These are phyloP conservation scores for Aspergillus sp. DNA, from an alignment of 2,329 filamentous ascomycete genomes.

Conservation along the genomic window DNA sequence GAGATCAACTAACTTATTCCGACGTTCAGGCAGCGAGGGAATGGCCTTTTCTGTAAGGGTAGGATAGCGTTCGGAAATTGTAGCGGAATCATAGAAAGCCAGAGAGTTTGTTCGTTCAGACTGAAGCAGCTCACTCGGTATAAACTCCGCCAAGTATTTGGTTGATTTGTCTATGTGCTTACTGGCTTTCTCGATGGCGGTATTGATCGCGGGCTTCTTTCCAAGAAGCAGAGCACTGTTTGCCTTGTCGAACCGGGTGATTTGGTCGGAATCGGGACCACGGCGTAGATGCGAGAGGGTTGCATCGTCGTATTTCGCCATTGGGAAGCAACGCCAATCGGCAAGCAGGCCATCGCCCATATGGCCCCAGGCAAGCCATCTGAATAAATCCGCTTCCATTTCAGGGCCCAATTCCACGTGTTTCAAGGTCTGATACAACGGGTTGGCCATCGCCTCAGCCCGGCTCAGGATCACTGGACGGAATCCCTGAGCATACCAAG, in stretches of 20 bases:
- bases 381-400: constrained; percentile 70
- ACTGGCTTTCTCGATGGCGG: constrained; percentile 41
- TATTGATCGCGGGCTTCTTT: constrained; percentile 51
- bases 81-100: constrained; percentile 71
- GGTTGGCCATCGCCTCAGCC: constrained; percentile 80
- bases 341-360: constrained; percentile 83
- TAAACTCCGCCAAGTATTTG: constrained; percentile 63
- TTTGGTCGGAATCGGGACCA: constrained; percentile 72
- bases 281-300: constrained; percentile 71
- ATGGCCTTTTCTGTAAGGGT: constrained; percentile 64
- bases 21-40: constrained; percentile 58
- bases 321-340: constrained; percentile 79
- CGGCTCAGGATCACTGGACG: constrained; percentile 76
- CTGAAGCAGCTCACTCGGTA: constrained; percentile 61
- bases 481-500: constrained; percentile 96
- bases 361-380: constrained; percentile 90
- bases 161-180: constrained; percentile 56
- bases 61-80: constrained; percentile 65
- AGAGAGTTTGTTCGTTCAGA: constrained; percentile 68
- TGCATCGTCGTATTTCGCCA: constrained; percentile 72
- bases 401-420: constrained; percentile 55
- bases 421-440: constrained; percentile 71
- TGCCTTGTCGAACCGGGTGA: constrained; percentile 67
- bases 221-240: constrained; percentile 73
- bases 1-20: constrained; percentile 67